Base-by-base conservation (phyloP, 108 stramenopile genomes). In the Skeletonema costatum region DNA sequence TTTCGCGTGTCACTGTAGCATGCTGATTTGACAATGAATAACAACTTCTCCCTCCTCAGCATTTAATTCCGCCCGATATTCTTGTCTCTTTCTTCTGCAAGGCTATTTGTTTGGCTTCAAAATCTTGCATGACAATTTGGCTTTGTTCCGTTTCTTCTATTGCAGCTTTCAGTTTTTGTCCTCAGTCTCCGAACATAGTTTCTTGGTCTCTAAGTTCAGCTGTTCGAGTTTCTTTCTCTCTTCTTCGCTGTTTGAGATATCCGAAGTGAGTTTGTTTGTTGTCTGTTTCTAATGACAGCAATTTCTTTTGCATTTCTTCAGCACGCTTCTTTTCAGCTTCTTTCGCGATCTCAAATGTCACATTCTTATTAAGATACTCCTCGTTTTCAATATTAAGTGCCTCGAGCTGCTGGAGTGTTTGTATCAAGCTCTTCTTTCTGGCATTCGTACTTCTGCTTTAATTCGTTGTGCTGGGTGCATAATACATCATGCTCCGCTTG, bases 321-420 rank as follows among this genome's bases (percentile, higher is more conserved):
- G 9, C 7, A 8, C 9, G 7, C 25, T 56, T 56, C 53, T 56
- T 56, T 56, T 56, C 53, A 10, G 19, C 53, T 9, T 29, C 25
- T n/a, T n/a, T 25, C 8, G 21, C 53, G 5, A 56, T 56, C 53
- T 56, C 53, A 8, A 29, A 25, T 56, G 53, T 7, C 3, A 25
- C 53, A 56, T 25, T 56, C 25, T 56, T 56, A n/a, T 1, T 6
- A 25, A 56, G 53, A 56, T 56, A 56, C 25, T 56, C 53, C 16
- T 60, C 71, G 21, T 68, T 71, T 35, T 71, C 78, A 41, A 56
- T 33, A 58, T 71, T 72, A 21, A 78, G 59, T 29, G 48, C 65
- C 39, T 78, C 71, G 41, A 71, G 53, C 50, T 66, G 70, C 60
- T 44, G 42, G 0, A 41, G 31, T 21, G 30, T 5, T 5, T 30